A percentile compares a stretch with the other conserved stretches of the same genome.
Evolutionary conservation across 306 rosid genomes (phyloP).

Genomic region (Begonia masoniana): DNA sequence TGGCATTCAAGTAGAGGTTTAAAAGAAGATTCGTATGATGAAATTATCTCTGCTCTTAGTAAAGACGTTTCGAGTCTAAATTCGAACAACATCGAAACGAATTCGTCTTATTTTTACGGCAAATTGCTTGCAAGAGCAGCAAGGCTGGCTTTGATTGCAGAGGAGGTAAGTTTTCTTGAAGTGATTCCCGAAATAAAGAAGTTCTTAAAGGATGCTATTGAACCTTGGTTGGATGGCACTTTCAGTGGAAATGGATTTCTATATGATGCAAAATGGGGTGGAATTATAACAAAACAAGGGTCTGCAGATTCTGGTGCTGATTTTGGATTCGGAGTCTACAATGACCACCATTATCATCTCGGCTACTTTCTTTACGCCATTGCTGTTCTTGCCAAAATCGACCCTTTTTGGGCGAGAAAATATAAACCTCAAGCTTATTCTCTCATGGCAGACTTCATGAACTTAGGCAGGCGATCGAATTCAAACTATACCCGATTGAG

Average conservation of each 20-base stretch:
- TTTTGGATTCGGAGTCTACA: constrained; percentile 74
- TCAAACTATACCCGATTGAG: constrained; percentile 51
- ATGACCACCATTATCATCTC: constrained; percentile 74
- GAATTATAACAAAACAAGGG: constrained; percentile 57
- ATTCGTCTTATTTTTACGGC: constrained; percentile 48
- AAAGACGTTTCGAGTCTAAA: constrained; percentile 46
- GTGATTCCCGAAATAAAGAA: constrained; percentile 40
- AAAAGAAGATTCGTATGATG: constrained; percentile 22
- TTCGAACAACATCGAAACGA: constrained; percentile 20
- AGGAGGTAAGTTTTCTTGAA: constrained; percentile 43
- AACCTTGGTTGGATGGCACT: constrained; percentile 82
- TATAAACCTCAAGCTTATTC: constrained; percentile 58
- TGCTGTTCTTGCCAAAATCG: constrained; percentile 70
- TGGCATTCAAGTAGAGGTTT: constrained; percentile 74
- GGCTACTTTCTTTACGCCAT: constrained; percentile 75
- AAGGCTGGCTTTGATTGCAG: constrained; percentile 76
- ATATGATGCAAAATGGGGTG: constrained; percentile 71
- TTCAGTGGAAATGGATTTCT: constrained; percentile 66
- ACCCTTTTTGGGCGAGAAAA: constrained; percentile 64
- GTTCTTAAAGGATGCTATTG: constrained; percentile 50
- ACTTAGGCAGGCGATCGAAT: constrained; percentile 18
- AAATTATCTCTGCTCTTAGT: constrained; percentile 37
- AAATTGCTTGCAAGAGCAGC: constrained; percentile 80
- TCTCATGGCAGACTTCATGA: constrained; percentile 59
- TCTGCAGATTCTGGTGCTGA: constrained; percentile 39